Base-by-base conservation (phyloP, 345 rosid species). In the Zanthoxylum bungeanum region DNA sequence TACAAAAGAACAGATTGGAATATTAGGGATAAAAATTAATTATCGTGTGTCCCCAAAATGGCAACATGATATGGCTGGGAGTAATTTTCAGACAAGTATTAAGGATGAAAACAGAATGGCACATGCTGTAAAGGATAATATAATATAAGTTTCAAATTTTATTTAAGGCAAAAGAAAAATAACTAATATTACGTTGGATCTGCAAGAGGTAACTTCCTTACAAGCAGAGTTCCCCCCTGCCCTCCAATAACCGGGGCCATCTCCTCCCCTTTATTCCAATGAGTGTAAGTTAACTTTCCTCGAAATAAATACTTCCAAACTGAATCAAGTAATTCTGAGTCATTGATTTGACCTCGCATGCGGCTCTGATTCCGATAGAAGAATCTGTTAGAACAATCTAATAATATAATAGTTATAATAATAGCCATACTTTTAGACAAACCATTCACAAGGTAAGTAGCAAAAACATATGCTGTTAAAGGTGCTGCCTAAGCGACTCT, bases 281-380 rank as follows among this genome's bases (percentile, higher is more conserved):
- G 91, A 64, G 91, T 77, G 76, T 71, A 95, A 19, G 97, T 92
- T 82, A 95, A 72, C 75, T 76, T 95, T 25, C 96, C 98, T 56
- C 80, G 85, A 75, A 95, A 84, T 17, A 92, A 51, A 79, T 90
- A 81, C 82, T 87, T 90, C 89, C 79, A 86, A 9, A 90, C 39
- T 33, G 83, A 73, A 76, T 85, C 83, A 56, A 53, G 19, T 60
- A 89, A 66, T 70, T 92, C 88, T 31, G 63, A 24, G 31, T 85
- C 82, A 74, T 75, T 84, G 71, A 93, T 82, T 44, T 83, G 78
- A 77, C 92, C 87, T 71, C 80, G 79, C 77, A 71, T 71, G 67
- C 89, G 82, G 77, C 85, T 85, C 98, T 95, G 94, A 72, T 68
- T 46, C 77, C 75, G 46, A 42, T 51, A 37, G 53, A 51, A 66